A percentile compares a stretch with the other conserved stretches of the same genome.
phyloP scores from a whole-genome alignment of 176 grass and related monocot genomes.

The Urochloa ruziziensis region DNA sequence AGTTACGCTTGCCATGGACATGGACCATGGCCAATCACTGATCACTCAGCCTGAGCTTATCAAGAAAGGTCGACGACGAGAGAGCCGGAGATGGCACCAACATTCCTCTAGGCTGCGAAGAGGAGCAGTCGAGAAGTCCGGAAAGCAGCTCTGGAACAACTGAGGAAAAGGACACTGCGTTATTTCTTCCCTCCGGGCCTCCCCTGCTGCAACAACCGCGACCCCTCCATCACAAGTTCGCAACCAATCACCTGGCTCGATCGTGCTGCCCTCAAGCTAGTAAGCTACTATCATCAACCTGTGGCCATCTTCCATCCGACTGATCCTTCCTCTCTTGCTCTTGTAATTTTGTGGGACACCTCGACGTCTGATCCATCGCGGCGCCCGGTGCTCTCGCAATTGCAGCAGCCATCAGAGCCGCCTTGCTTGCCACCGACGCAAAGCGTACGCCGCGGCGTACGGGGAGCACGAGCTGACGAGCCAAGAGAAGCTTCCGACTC shows the following conservation, averaged over 20 bases:
- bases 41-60: too few relatives aligned
- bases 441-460: neutral
- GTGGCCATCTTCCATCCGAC: neutral
- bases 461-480: neutral
- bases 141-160: neutral
- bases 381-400: neutral
- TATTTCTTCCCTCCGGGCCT: neutral
- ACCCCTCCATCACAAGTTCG: neutral
- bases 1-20: too few relatives aligned
- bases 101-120: neutral
- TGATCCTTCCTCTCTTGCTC: neutral
- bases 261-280: neutral
- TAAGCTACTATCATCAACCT: neutral
- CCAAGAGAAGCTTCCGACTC: neutral
- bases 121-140: neutral
- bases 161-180: neutral
- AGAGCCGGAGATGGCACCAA: neutral
- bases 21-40: too few relatives aligned
- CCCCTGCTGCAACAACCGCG: neutral
- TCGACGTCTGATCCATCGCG: neutral
- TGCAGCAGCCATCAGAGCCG: neutral
- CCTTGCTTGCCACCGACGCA: constrained; percentile 15
- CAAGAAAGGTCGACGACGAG: neutral
- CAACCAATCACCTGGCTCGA: neutral
- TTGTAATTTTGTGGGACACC: neutral